Base-by-base conservation (phyloP, 306 rosid genomes). In the Astragalus glycyphyllos region DNA sequence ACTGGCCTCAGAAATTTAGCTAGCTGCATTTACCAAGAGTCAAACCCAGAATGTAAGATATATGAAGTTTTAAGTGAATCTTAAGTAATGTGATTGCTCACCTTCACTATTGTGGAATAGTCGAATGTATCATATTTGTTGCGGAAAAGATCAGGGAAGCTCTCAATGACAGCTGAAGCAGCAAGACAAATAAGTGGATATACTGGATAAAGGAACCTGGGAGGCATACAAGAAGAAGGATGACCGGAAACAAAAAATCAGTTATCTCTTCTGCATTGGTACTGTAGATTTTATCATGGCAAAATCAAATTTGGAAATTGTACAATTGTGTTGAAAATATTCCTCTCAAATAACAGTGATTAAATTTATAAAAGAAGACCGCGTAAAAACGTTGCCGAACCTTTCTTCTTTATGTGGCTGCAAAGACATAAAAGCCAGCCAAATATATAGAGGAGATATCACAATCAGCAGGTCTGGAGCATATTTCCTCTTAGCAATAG, bases 391-490 rank as follows among this genome's bases (percentile, higher is more conserved):
- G 14, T 50, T 44, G 62, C 16, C 81, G 20, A 55, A 94, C 99
- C 99, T 89, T 85, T 95, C 99, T 81, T 95, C 99, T 80, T 95
- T 95, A 80, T 95, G 99, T 45, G 96, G 92, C 79, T 86, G 99
- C 91, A 91, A 81, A 59, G 99, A 89, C 97, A 91, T 95, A 78
- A 95, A 91, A 5, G 72, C 91, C 84, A 95, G 83, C 97, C 97
- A 95, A 76, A 95, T 77, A 80, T 89, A 95, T 37, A 89, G 3
- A 5, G 99, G 97, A 15, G 96, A 95, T 71, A 95, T 86, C 59
- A 91, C 90, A 78, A 95, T 82, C 70, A 95, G 79, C 80, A 95
- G 79, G 76, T 89, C 91, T 1, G 88, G 89, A 76, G 87, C 81
- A 69, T 84, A 95, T 87, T 89, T 95, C 75, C 73, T 89, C 87